Percentiles rank a stretch among this genome's conserved stretches.
Evolutionary conservation across 129 eudicot genomes (phyloP).

Genomic region (Escallonia rubra): DNA sequence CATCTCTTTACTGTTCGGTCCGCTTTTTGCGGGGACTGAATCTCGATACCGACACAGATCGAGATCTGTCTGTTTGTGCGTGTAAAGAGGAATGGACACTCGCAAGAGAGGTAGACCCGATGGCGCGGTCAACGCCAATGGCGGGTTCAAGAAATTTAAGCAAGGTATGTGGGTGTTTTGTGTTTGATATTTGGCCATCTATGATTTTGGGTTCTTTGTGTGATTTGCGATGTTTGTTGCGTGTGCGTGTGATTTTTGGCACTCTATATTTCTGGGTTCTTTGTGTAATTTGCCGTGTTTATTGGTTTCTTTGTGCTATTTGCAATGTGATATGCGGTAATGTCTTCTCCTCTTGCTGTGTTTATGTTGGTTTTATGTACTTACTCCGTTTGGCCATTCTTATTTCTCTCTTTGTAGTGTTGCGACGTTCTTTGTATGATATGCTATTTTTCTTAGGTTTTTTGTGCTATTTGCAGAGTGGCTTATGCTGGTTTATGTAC

Average conservation of each 20-base stretch:
- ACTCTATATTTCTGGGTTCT: neutral
- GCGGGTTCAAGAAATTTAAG: conserved; percentile 58
- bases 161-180: conserved; percentile 30
- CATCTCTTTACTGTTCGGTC: too few species aligned
- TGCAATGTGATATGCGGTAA: too few species aligned
- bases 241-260: neutral
- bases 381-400: too few species aligned
- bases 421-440: neutral
- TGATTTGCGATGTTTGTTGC: too few species aligned
- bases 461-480: neutral
- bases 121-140: conserved; percentile 30
- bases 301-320: neutral
- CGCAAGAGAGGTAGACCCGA: conserved; percentile 57
- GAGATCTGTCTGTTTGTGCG: neutral
- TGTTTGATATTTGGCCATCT: neutral
- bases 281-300: neutral
- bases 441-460: neutral
- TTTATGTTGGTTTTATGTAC: too few species aligned
- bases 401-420: too few species aligned
- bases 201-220: neutral
- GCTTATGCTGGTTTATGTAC: neutral
- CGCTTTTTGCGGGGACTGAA: neutral
- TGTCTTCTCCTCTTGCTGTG: too few species aligned
- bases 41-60: neutral
- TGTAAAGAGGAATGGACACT: conserved; percentile 28